Conservation (phyloP, 768 basidiomycete species). For the Psilocybe tampanensis region DNA sequence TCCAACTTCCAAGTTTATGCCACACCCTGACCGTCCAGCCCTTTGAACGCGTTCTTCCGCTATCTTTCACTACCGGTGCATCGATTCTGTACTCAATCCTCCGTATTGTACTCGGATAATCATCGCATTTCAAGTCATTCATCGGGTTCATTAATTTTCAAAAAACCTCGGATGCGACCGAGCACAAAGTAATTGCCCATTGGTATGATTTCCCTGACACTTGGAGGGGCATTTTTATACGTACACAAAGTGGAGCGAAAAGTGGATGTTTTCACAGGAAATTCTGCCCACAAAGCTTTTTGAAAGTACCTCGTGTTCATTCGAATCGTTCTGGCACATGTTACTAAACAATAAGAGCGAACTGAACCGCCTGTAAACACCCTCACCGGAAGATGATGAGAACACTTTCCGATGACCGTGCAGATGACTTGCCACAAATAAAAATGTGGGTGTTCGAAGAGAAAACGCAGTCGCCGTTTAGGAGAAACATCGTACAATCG, state of each 20-base stretch:
- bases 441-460: conserved; percentile 12
- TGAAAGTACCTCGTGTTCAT: conserved; percentile 17
- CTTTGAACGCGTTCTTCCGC: no score
- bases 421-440: background rate
- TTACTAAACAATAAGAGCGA: conserved; percentile 19
- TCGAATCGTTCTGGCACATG: conserved; percentile 6
- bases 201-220: background rate
- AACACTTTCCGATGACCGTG: no score
- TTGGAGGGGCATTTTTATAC: background rate
- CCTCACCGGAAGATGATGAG: background rate
- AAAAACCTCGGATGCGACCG: background rate
- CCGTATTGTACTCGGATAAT: background rate
- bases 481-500: conserved; percentile 13
- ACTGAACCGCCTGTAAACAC: conserved; percentile 10
- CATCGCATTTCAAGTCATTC: background rate
- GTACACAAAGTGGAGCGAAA: background rate
- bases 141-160: background rate
- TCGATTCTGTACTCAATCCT: background rate
- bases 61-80: background rate
- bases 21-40: no score
- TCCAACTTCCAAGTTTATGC: background rate
- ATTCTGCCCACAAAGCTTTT: background rate
- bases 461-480: conserved; percentile 6
- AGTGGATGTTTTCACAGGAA: conserved; percentile 20
- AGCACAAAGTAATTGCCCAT: background rate